Evolutionary conservation across 257 asterid species (phyloP), one percentile per base, ranked within the genome.

Genomic region (Nicotiana sylvestris): DNA sequence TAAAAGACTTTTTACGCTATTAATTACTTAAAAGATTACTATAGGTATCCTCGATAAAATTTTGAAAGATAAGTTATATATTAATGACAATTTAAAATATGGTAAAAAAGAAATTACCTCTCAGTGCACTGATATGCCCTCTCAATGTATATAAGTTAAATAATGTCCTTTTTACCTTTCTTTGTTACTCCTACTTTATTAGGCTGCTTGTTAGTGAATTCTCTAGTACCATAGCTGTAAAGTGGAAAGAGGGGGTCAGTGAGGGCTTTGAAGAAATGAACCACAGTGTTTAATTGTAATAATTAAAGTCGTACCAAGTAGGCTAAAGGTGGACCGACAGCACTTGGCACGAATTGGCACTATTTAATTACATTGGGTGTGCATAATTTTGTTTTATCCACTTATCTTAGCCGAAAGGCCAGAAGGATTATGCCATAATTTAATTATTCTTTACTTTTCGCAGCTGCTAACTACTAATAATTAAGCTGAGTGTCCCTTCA

Each of bases 301-400:
- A 49, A 80, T 29, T 66, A 56, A 33, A 65, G 76, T 67, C 6
- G 57, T 70, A 53, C 17, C 46, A 77, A 53, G 76, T 15, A 53
- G 67, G 82, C 82, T 43, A 78, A 78, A 35, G 27, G 27, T 60
- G 33, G 39, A 49, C 82, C 82, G 43, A 6, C 60, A 21, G 7
- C 39, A 8, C 76, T 39, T 21, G 13, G 30, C 27, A 58, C 69
- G 15, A 21, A 57, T 79, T 58, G 17, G 27, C 7, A 5, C 16
- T 37, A 66, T 37, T 66, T 53, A 53, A 53, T 21, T 66, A 18
- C 74, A 10, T 33, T 66, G 46, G 2, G 4, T 37, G 67, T 60
- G 57, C 39, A 49, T 78, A 57, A 58, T 78, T 18, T 78, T 78
- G 12, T 33, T 58, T 64, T 37, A 6, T 60, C 69, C 33, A 37